Evolutionary conservation across 2,329 filamentous ascomycete genomes (phyloP).

Genomic region (Fusarium piperis): DNA sequence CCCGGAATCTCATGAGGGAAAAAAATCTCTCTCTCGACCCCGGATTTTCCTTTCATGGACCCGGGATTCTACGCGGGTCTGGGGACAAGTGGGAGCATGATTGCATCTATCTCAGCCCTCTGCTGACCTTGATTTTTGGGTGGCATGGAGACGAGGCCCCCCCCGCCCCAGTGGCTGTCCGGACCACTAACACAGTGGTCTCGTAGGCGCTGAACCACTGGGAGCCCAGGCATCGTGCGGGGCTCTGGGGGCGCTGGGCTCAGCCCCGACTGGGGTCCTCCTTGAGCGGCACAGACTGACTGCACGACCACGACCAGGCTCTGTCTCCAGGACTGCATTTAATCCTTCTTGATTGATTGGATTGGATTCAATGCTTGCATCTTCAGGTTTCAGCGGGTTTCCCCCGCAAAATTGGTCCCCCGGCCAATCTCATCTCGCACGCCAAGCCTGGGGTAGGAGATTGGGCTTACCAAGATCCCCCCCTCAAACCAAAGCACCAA

Average conservation of each 20-base stretch:
- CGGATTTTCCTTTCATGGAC: conserved; percentile 13
- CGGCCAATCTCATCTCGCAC: conserved; percentile 4
- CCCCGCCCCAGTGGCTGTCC: neutral
- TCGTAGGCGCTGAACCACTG: conserved; percentile 11
- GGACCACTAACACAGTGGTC: conserved; percentile 3
- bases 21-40: conserved; percentile 5
- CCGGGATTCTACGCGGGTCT: conserved; percentile 29
- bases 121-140: neutral
- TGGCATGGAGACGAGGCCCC: too few relatives aligned
- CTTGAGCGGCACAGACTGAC: neutral
- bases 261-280: conserved; percentile 24
- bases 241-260: conserved; percentile 21
- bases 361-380: neutral
- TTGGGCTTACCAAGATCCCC: conserved; percentile 4
- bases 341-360: neutral
- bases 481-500: conserved; percentile 12
- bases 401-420: conserved; percentile 28
- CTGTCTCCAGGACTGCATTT: neutral
- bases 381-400: neutral
- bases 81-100: conserved; percentile 27
- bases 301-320: neutral
- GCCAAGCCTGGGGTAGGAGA: conserved; percentile 25
- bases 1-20: conserved; percentile 25
- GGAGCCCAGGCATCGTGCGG: conserved; percentile 14
- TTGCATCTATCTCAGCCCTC: neutral